Conservation (phyloP, 768 basidiomycete genomes). For the Leccinum barrowsii region DNA sequence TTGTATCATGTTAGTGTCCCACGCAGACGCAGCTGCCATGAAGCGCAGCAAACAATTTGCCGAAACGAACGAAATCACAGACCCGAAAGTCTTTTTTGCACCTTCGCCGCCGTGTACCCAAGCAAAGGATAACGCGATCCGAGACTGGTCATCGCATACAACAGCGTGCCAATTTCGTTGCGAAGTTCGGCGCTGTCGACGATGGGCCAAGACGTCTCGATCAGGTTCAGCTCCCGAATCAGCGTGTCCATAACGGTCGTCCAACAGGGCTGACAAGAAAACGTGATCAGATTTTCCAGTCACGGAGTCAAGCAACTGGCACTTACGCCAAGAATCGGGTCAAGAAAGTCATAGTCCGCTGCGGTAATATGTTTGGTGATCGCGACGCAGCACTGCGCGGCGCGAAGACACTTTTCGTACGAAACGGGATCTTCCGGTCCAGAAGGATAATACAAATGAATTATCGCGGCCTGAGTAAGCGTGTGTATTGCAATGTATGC, state of each 20-base stretch:
- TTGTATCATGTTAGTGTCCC: not conserved
- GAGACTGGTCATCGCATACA: slow-evolving; percentile 63
- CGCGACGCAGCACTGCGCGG: slow-evolving; percentile 56
- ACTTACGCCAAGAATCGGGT: slow-evolving; percentile 74
- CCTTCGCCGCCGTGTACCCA: no score
- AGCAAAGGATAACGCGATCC: no score
- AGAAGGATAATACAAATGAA: slow-evolving; percentile 63
- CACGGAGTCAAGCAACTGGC: not conserved
- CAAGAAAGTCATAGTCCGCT: slow-evolving; percentile 65
- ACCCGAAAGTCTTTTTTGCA: no score
- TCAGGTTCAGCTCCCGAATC: slow-evolving; percentile 59
- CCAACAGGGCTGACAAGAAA: slow-evolving; percentile 59
- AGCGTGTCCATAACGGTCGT: slow-evolving; percentile 63
- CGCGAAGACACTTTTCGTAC: slow-evolving; percentile 64
- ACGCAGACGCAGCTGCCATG: not conserved
- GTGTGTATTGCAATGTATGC: slow-evolving; percentile 59
- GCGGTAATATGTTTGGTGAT: slow-evolving; percentile 63
- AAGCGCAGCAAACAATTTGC: no score
- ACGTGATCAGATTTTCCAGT: slow-evolving; percentile 4
- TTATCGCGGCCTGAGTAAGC: slow-evolving; percentile 60
- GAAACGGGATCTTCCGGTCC: slow-evolving; percentile 55
- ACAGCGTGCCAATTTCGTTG: slow-evolving; percentile 55
- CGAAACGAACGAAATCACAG: no score
- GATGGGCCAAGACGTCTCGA: slow-evolving; percentile 63
- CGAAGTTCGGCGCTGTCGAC: slow-evolving; percentile 56